These are phyloP conservation scores for Cryptococcus sp. DNA, from an alignment of 1,284 basidiomycete species.

Conservation along the genomic window DNA sequence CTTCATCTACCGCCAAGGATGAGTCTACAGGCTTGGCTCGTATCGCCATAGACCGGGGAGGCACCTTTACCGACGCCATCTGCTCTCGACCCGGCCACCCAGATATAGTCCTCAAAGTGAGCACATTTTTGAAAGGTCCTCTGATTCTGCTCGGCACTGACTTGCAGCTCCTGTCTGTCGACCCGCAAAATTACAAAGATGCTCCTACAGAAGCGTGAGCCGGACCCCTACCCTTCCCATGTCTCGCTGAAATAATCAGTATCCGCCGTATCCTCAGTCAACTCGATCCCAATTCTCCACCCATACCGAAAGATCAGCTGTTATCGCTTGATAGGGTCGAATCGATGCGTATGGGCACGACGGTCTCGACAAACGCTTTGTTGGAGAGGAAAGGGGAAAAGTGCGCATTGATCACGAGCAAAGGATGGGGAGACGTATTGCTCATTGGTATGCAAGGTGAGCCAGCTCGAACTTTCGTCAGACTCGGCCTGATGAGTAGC, in stretches of 20 bases:
- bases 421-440: conserved; percentile 55
- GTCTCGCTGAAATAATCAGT: conserved; percentile 47
- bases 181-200: conserved; percentile 80
- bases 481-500: conserved; percentile 10
- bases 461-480: neutral
- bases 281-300: conserved; percentile 62
- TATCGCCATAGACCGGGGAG: conserved; percentile 32
- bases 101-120: conserved; percentile 29
- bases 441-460: conserved; percentile 38
- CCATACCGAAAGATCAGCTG: conserved; percentile 57
- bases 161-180: conserved; percentile 69
- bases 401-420: conserved; percentile 89
- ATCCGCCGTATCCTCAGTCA: conserved; percentile 81
- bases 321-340: conserved; percentile 23
- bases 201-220: conserved; percentile 62
- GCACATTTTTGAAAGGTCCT: neutral
- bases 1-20: neutral
- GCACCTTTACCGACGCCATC: conserved; percentile 45
- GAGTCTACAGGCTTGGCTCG: conserved; percentile 7
- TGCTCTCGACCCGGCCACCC: conserved; percentile 24
- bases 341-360: conserved; percentile 45
- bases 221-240: neutral
- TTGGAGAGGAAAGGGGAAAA: conserved; percentile 89
- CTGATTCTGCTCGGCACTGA: neutral
- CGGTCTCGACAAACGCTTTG: conserved; percentile 81